phyloP scores from a whole-genome alignment of 768 basidiomycete genomes.

The Neoboletus magnificus region DNA sequence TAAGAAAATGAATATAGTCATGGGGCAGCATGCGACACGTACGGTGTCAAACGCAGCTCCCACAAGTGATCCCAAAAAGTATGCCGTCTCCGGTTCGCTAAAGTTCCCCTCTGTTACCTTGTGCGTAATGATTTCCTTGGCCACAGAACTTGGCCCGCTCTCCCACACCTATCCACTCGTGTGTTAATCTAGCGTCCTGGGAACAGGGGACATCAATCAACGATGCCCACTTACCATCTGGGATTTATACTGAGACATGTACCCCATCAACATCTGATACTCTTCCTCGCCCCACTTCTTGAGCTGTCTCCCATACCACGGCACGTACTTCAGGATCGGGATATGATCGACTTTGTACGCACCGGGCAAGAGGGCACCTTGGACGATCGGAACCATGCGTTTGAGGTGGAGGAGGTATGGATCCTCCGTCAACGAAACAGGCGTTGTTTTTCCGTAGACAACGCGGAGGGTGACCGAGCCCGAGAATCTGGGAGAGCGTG shows the following conservation, averaged over 20 bases:
- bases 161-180: conserved; percentile 7
- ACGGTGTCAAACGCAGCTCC: conserved; percentile 61
- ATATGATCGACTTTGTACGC: conserved; percentile 34
- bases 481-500: conserved; percentile 16
- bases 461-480: conserved; percentile 27
- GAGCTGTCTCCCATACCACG: conserved; percentile 58
- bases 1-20: not conserved
- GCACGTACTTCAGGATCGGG: conserved; percentile 45
- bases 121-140: conserved; percentile 49
- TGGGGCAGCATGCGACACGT: not conserved
- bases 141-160: conserved; percentile 37
- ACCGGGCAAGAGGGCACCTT: conserved; percentile 31
- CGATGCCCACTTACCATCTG: conserved; percentile 35
- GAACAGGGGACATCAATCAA: too few relatives aligned
- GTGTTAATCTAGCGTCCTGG: not conserved
- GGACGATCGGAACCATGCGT: conserved; percentile 28
- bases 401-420: conserved; percentile 29
- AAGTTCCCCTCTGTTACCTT: conserved; percentile 45
- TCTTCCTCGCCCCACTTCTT: conserved; percentile 54
- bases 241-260: conserved; percentile 42
- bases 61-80: conserved; percentile 56
- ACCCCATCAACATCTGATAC: conserved; percentile 45
- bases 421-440: conserved; percentile 14
- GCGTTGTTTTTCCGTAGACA: conserved; percentile 28
- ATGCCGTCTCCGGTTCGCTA: conserved; percentile 51